phyloP scores from a whole-genome alignment of 2,329 filamentous ascomycete genomes.

The Aspergillus ochraceus region DNA sequence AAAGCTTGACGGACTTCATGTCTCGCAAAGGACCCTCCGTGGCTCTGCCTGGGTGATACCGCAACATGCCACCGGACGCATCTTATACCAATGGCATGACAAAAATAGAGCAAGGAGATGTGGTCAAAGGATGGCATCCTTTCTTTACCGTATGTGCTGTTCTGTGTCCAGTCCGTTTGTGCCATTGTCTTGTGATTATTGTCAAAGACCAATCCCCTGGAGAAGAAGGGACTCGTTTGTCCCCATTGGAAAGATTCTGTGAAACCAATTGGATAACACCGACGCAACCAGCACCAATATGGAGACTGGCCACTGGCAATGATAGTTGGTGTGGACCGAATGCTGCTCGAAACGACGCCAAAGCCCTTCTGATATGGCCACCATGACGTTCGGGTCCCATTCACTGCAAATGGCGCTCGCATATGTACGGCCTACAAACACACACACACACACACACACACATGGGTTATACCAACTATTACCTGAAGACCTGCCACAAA shows the following conservation, averaged over 20 bases:
- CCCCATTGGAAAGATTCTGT: slow-evolving; percentile 17
- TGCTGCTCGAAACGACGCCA: neutral
- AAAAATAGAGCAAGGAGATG: slow-evolving; percentile 7
- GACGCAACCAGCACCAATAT: slow-evolving; percentile 21
- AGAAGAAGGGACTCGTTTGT: slow-evolving; percentile 17
- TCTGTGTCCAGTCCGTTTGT: slow-evolving; percentile 21
- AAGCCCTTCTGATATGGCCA: neutral
- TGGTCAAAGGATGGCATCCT: neutral
- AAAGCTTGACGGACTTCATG: neutral
- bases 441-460: too few species aligned
- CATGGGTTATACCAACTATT: slow-evolving; percentile 12
- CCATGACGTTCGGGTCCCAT: neutral
- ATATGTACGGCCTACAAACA: slow-evolving; percentile 17
- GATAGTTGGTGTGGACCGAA: slow-evolving; percentile 20
- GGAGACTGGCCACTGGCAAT: slow-evolving; percentile 1
- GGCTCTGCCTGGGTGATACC: slow-evolving; percentile 20
- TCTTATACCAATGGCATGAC: slow-evolving; percentile 14
- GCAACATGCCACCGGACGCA: slow-evolving; percentile 18
- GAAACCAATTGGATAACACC: slow-evolving; percentile 22
- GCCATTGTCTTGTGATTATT: slow-evolving; percentile 22
- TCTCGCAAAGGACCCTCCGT: neutral
- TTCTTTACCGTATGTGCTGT: slow-evolving; percentile 16
- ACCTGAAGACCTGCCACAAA: slow-evolving; percentile 14
- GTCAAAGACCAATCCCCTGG: slow-evolving; percentile 15
- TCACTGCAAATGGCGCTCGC: slow-evolving; percentile 5